phyloP scores from a whole-genome alignment of 23 red algal species.

The Gracilaria domingensis region DNA sequence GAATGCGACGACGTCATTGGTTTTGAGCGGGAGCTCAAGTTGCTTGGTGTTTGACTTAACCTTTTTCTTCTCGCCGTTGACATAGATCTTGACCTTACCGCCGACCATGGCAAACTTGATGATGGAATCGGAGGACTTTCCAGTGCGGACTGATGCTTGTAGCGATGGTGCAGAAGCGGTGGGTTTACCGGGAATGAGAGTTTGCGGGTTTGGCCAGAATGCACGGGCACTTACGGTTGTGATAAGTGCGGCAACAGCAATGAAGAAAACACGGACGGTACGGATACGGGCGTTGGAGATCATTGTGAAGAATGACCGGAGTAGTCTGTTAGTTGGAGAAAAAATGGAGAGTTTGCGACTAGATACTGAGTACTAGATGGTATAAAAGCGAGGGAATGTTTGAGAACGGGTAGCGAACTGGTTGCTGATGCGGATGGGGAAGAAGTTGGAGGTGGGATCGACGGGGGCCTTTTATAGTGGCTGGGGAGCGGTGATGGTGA shows the following conservation, averaged over 20 bases:
- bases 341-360: too few relatives aligned
- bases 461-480: too few relatives aligned
- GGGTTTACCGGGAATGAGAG: neutral
- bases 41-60: too few relatives aligned
- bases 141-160: neutral
- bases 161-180: neutral
- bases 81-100: neutral
- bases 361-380: too few relatives aligned
- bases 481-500: too few relatives aligned
- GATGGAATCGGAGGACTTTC: neutral
- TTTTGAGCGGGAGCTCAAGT: neutral
- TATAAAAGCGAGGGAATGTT: too few relatives aligned
- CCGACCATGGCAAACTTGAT: slow-evolving; percentile 14
- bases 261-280: neutral
- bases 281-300: neutral
- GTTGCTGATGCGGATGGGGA: too few relatives aligned
- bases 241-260: neutral
- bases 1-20: slow-evolving; percentile 20
- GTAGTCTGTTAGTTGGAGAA: neutral
- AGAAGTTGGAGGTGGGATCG: too few relatives aligned
- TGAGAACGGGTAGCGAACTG: too few relatives aligned
- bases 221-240: neutral
- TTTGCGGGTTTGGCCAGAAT: neutral
- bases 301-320: neutral
- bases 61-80: neutral